Evolutionary conservation across 2,329 filamentous ascomycete genomes (phyloP).

Genomic region (Hortaea sp.): DNA sequence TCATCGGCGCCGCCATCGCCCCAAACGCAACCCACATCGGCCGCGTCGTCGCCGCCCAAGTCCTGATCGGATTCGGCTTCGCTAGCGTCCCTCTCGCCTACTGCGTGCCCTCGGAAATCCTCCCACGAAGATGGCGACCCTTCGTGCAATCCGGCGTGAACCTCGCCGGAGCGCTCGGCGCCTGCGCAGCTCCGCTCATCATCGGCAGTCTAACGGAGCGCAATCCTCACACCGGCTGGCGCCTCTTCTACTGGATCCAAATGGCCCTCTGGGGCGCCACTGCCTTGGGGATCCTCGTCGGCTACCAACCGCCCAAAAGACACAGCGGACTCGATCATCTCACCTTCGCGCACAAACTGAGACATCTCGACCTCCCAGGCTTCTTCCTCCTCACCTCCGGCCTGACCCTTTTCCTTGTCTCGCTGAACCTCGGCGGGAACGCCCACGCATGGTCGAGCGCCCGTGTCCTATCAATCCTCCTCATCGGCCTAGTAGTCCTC

Average conservation of each 20-base stretch:
- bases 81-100: conserved; percentile 9
- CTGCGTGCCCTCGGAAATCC: conserved; percentile 9
- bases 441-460: conserved; percentile 25
- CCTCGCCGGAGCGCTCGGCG: conserved; percentile 5
- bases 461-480: conserved; percentile 23
- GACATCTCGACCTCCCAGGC: conserved; percentile 10
- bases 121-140: conserved; percentile 10
- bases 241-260: conserved; percentile 11
- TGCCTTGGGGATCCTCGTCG: conserved; percentile 7
- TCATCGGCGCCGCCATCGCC: conserved; percentile 11
- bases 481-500: conserved; percentile 23
- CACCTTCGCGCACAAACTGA: conserved; percentile 7
- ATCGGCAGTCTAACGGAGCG: background rate
- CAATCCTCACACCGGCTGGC: conserved; percentile 7
- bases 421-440: conserved; percentile 23
- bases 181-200: conserved; percentile 1
- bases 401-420: conserved; percentile 13
- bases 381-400: conserved; percentile 10
- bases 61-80: conserved; percentile 10
- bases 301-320: conserved; percentile 10
- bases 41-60: conserved; percentile 7
- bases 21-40: conserved; percentile 6
- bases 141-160: conserved; percentile 5
- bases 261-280: conserved; percentile 9
- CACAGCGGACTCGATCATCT: conserved; percentile 5